Evolutionary conservation across 495 filamentous ascomycete species (phyloP).

Genomic region (Sphaerosporella brunnea): DNA sequence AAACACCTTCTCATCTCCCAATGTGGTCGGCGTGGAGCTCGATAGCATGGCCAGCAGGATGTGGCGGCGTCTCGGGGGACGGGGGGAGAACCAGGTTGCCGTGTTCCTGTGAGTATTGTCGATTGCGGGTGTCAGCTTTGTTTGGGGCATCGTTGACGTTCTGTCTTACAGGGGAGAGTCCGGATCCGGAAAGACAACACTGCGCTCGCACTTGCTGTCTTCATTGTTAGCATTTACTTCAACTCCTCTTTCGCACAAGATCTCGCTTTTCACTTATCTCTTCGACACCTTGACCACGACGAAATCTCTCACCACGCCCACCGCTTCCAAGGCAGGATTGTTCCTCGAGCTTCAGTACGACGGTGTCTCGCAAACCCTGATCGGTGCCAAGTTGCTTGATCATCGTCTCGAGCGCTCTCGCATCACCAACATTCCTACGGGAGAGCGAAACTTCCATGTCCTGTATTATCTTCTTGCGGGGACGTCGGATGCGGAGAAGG

Average conservation of each 20-base stretch:
- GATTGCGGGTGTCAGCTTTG: neutral
- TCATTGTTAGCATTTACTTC: slow-evolving; percentile 71
- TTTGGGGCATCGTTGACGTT: neutral
- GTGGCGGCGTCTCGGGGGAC: slow-evolving; percentile 66
- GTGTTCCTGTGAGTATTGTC: slow-evolving; percentile 60
- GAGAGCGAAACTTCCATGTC: slow-evolving; percentile 89
- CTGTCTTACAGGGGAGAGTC: slow-evolving; percentile 92
- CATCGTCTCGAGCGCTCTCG: slow-evolving; percentile 81
- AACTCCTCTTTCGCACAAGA: slow-evolving; percentile 77
- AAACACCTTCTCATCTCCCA: slow-evolving; percentile 80
- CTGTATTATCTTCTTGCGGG: slow-evolving; percentile 89
- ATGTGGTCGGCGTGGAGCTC: slow-evolving; percentile 41
- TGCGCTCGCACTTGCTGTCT: slow-evolving; percentile 72
- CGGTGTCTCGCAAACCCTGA: slow-evolving; percentile 60
- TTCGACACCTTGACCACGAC: slow-evolving; percentile 94
- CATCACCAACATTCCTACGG: slow-evolving; percentile 77
- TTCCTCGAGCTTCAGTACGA: slow-evolving; percentile 96
- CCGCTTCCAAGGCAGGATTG: slow-evolving; percentile 83
- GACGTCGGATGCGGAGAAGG: slow-evolving; percentile 75
- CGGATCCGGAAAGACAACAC: slow-evolving; percentile 84
- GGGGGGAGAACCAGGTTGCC: slow-evolving; percentile 80
- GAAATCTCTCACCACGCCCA: slow-evolving; percentile 89
- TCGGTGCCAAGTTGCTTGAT: slow-evolving; percentile 87
- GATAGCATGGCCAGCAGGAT: slow-evolving; percentile 72
- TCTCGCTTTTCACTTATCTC: slow-evolving; percentile 81